phyloP scores from a whole-genome alignment of 2,329 filamentous ascomycete species.

The Geosmithia flava region DNA sequence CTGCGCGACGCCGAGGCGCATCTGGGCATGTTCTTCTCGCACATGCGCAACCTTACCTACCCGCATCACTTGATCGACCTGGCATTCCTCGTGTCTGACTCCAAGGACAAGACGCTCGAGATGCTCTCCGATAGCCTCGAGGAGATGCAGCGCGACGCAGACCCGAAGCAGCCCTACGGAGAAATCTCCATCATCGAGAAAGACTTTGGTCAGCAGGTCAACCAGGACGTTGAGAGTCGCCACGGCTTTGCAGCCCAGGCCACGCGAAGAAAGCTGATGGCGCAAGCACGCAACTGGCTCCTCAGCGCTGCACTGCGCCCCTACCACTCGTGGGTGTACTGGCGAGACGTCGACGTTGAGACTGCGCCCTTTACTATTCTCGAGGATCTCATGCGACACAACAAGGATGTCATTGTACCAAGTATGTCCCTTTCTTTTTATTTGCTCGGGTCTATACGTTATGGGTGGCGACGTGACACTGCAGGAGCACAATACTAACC shows the following conservation, averaged over 20 bases:
- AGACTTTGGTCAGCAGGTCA: slow-evolving; percentile 95
- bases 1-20: slow-evolving; percentile 87
- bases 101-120: slow-evolving; percentile 77
- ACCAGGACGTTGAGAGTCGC: slow-evolving; percentile 93
- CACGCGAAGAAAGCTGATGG: slow-evolving; percentile 89
- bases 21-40: slow-evolving; percentile 96
- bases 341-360: slow-evolving; percentile 96
- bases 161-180: slow-evolving; percentile 74
- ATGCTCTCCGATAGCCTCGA: slow-evolving; percentile 66
- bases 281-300: slow-evolving; percentile 93
- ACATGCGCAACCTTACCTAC: slow-evolving; percentile 91
- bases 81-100: slow-evolving; percentile 93
- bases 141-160: slow-evolving; percentile 65
- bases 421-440: slow-evolving; percentile 74
- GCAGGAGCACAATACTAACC: slow-evolving; percentile 8
- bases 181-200: slow-evolving; percentile 98
- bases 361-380: slow-evolving; percentile 94
- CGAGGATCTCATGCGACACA: slow-evolving; percentile 96
- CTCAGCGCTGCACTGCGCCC: slow-evolving; percentile 85
- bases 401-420: slow-evolving; percentile 96
- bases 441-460: background rate
- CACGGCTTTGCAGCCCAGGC: slow-evolving; percentile 97
- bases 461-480: background rate
- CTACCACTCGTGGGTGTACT: slow-evolving; percentile 98
- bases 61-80: slow-evolving; percentile 93